Evolutionary conservation across 768 basidiomycete genomes (phyloP).

Genomic region (Lyophyllum decastes): DNA sequence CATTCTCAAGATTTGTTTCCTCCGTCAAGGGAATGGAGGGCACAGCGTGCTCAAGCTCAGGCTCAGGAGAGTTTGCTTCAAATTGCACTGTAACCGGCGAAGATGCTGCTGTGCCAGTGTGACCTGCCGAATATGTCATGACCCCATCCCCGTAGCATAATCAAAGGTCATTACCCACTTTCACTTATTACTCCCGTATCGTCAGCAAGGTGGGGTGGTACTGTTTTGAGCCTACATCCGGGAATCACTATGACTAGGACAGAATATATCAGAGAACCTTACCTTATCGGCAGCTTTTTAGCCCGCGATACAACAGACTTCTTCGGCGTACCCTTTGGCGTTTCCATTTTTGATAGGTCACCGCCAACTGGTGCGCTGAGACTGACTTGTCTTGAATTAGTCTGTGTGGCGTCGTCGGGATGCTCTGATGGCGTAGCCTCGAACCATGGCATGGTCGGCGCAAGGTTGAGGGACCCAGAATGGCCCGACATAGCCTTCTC

Average conservation of each 20-base stretch:
- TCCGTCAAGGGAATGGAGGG: conserved; percentile 34
- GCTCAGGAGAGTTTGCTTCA: conserved; percentile 51
- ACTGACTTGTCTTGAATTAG: conserved; percentile 12
- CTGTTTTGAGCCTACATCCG: conserved; percentile 22
- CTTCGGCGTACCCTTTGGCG: conserved; percentile 56
- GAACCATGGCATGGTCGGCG: conserved; percentile 43
- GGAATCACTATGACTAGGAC: conserved; percentile 7
- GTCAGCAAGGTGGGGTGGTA: conserved; percentile 41
- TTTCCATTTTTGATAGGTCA: conserved; percentile 35
- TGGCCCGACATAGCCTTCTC: conserved; percentile 37
- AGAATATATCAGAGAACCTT: conserved; percentile 10
- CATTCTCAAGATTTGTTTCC: conserved; percentile 55
- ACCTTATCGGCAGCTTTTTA: conserved; percentile 37
- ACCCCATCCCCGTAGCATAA: conserved; percentile 1
- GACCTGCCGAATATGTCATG: conserved; percentile 37
- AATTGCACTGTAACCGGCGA: conserved; percentile 61
- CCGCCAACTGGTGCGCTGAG: conserved; percentile 19
- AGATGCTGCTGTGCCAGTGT: conserved; percentile 71
- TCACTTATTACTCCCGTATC: conserved; percentile 62
- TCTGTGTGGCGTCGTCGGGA: conserved; percentile 30
- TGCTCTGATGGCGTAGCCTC: conserved; percentile 40
- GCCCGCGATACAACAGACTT: conserved; percentile 39
- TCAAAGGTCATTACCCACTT: conserved; percentile 37
- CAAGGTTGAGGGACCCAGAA: conserved; percentile 35
- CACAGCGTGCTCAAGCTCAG: conserved; percentile 34